phyloP scores from a whole-genome alignment of 2,329 filamentous ascomycete genomes.

The Monosporascus sp. region DNA sequence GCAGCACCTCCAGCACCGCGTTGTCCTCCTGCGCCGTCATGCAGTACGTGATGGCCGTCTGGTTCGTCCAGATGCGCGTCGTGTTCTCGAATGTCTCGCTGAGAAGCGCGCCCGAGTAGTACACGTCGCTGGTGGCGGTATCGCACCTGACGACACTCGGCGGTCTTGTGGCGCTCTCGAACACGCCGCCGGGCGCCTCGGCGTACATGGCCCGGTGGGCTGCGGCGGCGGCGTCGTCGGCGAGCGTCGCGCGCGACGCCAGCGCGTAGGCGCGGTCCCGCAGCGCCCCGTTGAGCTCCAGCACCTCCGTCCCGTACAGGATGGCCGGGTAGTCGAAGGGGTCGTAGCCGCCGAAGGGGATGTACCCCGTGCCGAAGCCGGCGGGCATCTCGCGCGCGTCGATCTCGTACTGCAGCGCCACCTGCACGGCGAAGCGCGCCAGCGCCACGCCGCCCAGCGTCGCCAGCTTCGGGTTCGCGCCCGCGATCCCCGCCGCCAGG shows the following conservation, averaged over 20 bases:
- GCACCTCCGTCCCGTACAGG: slow-evolving; percentile 65
- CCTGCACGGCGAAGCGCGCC: slow-evolving; percentile 64
- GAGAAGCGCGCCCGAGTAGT: slow-evolving; percentile 59
- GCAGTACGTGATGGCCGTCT: slow-evolving; percentile 57
- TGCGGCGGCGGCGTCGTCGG: slow-evolving; percentile 42
- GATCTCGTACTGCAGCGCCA: slow-evolving; percentile 71
- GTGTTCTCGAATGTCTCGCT: slow-evolving; percentile 61
- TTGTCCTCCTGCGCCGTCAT: slow-evolving; percentile 70
- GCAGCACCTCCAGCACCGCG: slow-evolving; percentile 59
- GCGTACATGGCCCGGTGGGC: slow-evolving; percentile 51
- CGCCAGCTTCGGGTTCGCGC: slow-evolving; percentile 63
- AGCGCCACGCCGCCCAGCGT: slow-evolving; percentile 64
- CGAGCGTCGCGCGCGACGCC: slow-evolving; percentile 45
- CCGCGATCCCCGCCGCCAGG: slow-evolving; percentile 65
- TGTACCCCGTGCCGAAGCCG: slow-evolving; percentile 63
- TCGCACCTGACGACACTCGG: slow-evolving; percentile 62
- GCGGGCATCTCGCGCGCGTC: slow-evolving; percentile 62
- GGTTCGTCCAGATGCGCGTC: slow-evolving; percentile 60
- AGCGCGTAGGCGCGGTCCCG: slow-evolving; percentile 45
- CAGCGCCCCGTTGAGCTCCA: slow-evolving; percentile 57
- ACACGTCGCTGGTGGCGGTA: slow-evolving; percentile 65
- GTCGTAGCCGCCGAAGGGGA: slow-evolving; percentile 53
- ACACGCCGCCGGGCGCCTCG: slow-evolving; percentile 29
- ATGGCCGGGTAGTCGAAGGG: slow-evolving; percentile 52
- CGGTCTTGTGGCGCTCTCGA: slow-evolving; percentile 34